These are phyloP conservation scores for Epichloe scottii DNA, from an alignment of 2,329 filamentous ascomycete species.

Conservation along the genomic window DNA sequence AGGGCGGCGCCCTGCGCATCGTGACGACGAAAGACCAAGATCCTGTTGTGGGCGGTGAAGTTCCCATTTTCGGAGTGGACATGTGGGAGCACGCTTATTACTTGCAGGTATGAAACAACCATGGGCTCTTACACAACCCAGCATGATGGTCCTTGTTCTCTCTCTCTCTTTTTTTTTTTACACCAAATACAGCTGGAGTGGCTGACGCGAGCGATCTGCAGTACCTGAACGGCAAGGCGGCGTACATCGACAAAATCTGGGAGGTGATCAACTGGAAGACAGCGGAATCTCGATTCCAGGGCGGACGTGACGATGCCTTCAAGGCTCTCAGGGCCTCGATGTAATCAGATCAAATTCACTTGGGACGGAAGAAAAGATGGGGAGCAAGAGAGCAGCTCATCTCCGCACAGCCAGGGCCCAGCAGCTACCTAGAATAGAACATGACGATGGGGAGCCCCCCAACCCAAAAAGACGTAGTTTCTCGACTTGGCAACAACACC, in stretches of 20 bases:
- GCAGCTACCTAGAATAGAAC: too few species aligned
- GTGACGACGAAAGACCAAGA: conserved; percentile 82
- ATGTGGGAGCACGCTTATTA: conserved; percentile 97
- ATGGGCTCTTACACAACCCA: neutral
- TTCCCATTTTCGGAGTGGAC: conserved; percentile 67
- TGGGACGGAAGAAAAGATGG: too few species aligned
- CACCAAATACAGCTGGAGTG: neutral
- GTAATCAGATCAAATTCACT: conserved; percentile 11
- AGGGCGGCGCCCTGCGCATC: conserved; percentile 50
- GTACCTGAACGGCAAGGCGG: conserved; percentile 65
- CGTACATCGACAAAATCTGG: conserved; percentile 68
- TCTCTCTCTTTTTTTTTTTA: neutral
- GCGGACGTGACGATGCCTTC: conserved; percentile 33
- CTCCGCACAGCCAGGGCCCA: too few species aligned
- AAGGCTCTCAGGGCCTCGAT: conserved; percentile 30
- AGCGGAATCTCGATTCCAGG: conserved; percentile 48
- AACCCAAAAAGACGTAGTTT: too few species aligned
- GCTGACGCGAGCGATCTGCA: conserved; percentile 26
- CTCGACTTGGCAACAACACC: too few species aligned
- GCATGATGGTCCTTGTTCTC: too few species aligned
- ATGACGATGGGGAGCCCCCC: too few species aligned
- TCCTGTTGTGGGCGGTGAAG: conserved; percentile 49
- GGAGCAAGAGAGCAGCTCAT: too few species aligned
- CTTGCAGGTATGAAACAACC: conserved; percentile 44
- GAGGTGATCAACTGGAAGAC: conserved; percentile 68